Conservation (phyloP, 2,329 filamentous ascomycete genomes). For the Fusarium mangiferae region DNA sequence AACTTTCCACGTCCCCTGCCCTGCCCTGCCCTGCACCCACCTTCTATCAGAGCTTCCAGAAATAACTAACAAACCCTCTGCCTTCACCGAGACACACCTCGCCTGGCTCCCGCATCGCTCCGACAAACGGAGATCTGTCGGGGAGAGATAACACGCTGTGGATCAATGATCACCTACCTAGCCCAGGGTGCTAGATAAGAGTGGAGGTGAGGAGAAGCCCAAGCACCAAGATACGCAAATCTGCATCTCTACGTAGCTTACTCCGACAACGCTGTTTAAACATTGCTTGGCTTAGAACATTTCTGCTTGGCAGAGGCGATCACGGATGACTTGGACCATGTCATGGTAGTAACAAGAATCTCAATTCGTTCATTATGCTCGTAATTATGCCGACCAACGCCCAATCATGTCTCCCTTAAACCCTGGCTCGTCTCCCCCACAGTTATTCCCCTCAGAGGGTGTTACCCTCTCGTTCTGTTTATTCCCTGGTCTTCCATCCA, state of each 20-base stretch:
- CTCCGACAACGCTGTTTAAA: constrained; percentile 22
- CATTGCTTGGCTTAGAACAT: not conserved
- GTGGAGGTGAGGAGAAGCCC: constrained; percentile 20
- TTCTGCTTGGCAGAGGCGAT: constrained; percentile 9
- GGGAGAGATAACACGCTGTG: constrained; percentile 20
- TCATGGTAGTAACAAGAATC: not conserved
- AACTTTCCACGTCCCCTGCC: not conserved
- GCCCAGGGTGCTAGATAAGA: constrained; percentile 22
- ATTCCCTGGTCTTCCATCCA: constrained; percentile 2
- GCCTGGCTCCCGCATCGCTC: not conserved
- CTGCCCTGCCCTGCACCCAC: not conserved
- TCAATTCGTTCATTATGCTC: constrained; percentile 30
- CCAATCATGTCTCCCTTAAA: constrained; percentile 13
- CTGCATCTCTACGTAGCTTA: not conserved
- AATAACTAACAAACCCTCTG: constrained; percentile 1
- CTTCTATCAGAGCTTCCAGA: constrained; percentile 30
- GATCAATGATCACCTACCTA: constrained; percentile 4
- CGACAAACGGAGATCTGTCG: constrained; percentile 26
- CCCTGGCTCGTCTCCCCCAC: constrained; percentile 18
- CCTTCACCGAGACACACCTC: constrained; percentile 22
- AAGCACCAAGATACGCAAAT: not conserved
- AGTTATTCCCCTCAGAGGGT: constrained; percentile 22
- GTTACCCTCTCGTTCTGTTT: constrained; percentile 6
- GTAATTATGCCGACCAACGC: constrained; percentile 15
- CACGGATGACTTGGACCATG: not conserved